Percentiles rank a stretch among this genome's conserved stretches.
These are phyloP conservation scores for Sesbania bispinosa DNA, from an alignment of 306 rosid genomes.

Conservation along the genomic window DNA sequence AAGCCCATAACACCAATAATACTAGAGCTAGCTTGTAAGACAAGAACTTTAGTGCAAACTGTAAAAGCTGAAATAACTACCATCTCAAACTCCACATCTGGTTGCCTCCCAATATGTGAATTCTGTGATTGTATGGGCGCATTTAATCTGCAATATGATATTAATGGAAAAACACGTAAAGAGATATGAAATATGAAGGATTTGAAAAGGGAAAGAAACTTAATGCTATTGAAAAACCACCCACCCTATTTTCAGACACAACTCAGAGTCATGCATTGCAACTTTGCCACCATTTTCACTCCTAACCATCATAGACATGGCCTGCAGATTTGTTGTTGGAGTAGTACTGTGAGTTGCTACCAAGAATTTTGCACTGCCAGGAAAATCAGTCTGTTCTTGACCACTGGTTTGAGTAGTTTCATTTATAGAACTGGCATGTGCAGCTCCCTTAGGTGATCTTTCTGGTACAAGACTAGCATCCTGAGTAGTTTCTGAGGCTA, in stretches of 20 bases:
- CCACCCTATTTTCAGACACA: conserved; percentile 48
- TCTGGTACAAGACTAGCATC: conserved; percentile 25
- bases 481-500: conserved; percentile 21
- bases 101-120: too few relatives aligned
- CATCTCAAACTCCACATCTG: conserved; percentile 29
- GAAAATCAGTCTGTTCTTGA: conserved; percentile 23
- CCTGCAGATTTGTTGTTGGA: conserved; percentile 21
- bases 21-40: neutral
- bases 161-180: too few relatives aligned
- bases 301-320: conserved; percentile 20
- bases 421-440: conserved; percentile 18
- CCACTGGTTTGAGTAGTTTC: conserved; percentile 23
- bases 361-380: too few relatives aligned
- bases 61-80: conserved; percentile 37
- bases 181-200: neutral
- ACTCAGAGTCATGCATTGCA: conserved; percentile 29
- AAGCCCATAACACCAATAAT: neutral
- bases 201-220: neutral
- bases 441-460: conserved; percentile 28
- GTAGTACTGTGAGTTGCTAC: too few relatives aligned
- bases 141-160: conserved; percentile 40
- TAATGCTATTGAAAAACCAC: conserved; percentile 28
- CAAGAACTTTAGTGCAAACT: neutral
- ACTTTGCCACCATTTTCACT: conserved; percentile 32
- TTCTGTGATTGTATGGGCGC: conserved; percentile 31